Base-by-base conservation (phyloP, 306 rosid species). In the Ormosia semicastrata region DNA sequence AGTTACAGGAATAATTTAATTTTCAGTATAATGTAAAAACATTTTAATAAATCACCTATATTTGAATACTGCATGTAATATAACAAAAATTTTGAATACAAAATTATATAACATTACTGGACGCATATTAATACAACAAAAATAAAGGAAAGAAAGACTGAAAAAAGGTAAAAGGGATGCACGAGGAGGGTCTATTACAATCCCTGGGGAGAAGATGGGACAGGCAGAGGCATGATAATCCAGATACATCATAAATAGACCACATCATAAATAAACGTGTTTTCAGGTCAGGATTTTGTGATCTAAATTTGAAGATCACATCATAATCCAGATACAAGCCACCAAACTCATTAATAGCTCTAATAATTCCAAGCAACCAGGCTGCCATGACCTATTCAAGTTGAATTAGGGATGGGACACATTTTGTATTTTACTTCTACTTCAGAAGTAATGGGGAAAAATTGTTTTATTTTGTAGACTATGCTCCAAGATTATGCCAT, bases 291-390 rank as follows among this genome's bases (percentile, higher is more conserved):
- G 49, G 57, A 73, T 86, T 84, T 52, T 76, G 83, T 81, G 65
- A 85, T 85, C 66, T 64, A 13, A 71, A 71, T 40, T 49, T n/a
- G 13, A 70, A 70, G 60, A 81, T 53, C 70, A 59, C 59, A 24
- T 3, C 66, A 40, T 46, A 47, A 66, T 57, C 54, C 9, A 30
- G 49, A 73, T 54, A 18, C 12, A 58, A 33, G 65, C 60, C 63
- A 75, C 82, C 83, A 75, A 71, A 56, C 77, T 53, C 80, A 80
- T 83, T 78, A 41, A 78, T 82, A 18, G 30, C 81, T 37, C 47
- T 64, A 70, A 79, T 83, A 64, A 79, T 80, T 80, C 81, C 77
- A 83, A 76, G 39, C 44, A 34, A 82, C 82, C 78, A 66, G 70
- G 44, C 80, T 82, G 76, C 78, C 68, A 15, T 60, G 44, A 3